Evolutionary conservation across 768 basidiomycete genomes (phyloP), one percentile per base, ranked within the genome.

Genomic region (Serendipita sp.): DNA sequence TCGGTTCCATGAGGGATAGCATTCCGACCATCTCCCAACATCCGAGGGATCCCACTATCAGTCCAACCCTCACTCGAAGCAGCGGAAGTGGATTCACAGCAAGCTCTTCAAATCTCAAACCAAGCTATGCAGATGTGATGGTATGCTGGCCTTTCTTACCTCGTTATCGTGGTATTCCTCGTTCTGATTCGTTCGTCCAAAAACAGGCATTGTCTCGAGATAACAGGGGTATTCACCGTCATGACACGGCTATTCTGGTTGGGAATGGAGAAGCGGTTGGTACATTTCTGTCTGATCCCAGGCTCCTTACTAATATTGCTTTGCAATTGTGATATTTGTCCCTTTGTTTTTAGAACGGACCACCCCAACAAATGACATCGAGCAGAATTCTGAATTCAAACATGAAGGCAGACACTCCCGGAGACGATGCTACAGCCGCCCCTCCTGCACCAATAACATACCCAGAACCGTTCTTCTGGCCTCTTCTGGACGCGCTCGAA

Each of bases 391-490:
- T 38, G 5, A 38, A 14, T 3, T 38, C 38, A 14, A 38, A 1
- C 14, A 38, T 14, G 14, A 38, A 7, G n/a, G n/a, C 26, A 1
- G 45, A 28, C 45, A 20, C n/a, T 9, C n/a, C 5, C 9, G 45
- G 45, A 28, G 20, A 22, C 53, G 17, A 11, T 9, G 14, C 53
- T 11, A 26, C 53, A 28, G 24, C 11, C 4, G 24, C 24, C 17
- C 26, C 53, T 24, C 53, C 3, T 9, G 24, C 53, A 30, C 53
- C 53, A 13, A 4, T n/a, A 4, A 31, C 2, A 13, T 58, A 58
- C 20, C 17, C 53, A 4, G 53, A 58, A 31, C 30, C 53, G 17
- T 58, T 58, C 53, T 58, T 58, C 20, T 58, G 53, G 53, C 53
- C 53, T 9, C 20, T 58, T 4, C 26, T 58, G 24, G 53, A 58